Base-by-base conservation (phyloP, 2,329 filamentous ascomycete genomes). In the Tolypocladium endophyticum region DNA sequence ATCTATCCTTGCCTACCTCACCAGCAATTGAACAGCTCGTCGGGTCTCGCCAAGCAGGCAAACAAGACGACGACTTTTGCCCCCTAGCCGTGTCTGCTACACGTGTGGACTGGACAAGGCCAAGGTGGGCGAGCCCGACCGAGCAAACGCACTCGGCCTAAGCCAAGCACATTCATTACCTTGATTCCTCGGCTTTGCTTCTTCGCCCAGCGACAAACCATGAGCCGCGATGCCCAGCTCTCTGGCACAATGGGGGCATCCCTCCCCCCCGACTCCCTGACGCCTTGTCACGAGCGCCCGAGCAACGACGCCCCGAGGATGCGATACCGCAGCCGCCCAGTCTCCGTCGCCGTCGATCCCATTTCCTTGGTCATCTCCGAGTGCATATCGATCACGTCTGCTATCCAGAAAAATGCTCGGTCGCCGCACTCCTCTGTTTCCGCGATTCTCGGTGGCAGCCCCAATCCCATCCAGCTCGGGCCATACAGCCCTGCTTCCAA, bases 331-430 rank as follows among this genome's bases (percentile, higher is more conserved):
- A 84, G 79, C 67, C 80, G 82, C 23, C 82, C 82, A 8, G 81
- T 92, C 38, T 85, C 89, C 39, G 90, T 96, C 63, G 90, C 92
- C 52, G 88, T 96, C 65, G 90, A 96, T 69, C 92, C 92, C 1
- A 87, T 96, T 60, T 92, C 92, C 56, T 80, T 99, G 68, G 92
- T 99, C 65, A 96, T 96, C 64, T 96, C 93, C 75, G 94, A 99
- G 86, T 99, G 94, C 75, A 97, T 97, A 71, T 93, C 92, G 54
- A 93, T 99, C 76, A 97, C 94, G 18, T 97, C 93, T 63, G 92
- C 92, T 62, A 97, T 99, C 83, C 92, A 96, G 70, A 99, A 99
- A 77, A 88, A 97, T 83, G 89, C 92, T 64, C 89, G 94, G 65
- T 97, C 93, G 81, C 91, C 92, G 55, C 92, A 97, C 73, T 96